phyloP scores from a whole-genome alignment of 2,329 filamentous ascomycete species.

The Fulvia fulva region DNA sequence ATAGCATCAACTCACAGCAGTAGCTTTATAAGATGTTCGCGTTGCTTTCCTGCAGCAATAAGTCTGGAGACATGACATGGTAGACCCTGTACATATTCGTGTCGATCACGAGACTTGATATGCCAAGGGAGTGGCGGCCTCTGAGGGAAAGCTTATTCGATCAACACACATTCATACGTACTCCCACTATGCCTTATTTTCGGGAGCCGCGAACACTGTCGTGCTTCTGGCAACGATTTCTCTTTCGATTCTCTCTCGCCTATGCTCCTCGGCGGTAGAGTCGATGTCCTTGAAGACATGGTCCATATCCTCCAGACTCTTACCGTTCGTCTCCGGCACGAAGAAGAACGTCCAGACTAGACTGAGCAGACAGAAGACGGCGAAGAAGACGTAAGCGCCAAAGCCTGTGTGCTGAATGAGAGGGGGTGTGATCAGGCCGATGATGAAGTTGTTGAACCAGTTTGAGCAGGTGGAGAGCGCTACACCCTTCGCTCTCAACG shows the following conservation, averaged over 20 bases:
- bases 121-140: not conserved
- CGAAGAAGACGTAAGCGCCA: slow-evolving; percentile 60
- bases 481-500: slow-evolving; percentile 61
- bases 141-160: not conserved
- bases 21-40: no score
- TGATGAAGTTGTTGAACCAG: slow-evolving; percentile 62
- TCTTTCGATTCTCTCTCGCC: slow-evolving; percentile 26
- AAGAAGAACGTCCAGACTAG: slow-evolving; percentile 52
- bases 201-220: not conserved
- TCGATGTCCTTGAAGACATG: slow-evolving; percentile 26
- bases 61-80: not conserved
- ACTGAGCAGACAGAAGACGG: slow-evolving; percentile 49
- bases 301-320: slow-evolving; percentile 29
- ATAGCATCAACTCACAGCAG: no score
- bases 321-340: slow-evolving; percentile 56
- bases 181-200: not conserved
- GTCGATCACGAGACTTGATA: not conserved
- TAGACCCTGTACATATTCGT: not conserved
- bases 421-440: slow-evolving; percentile 36
- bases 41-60: not conserved
- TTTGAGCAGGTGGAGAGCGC: slow-evolving; percentile 37
- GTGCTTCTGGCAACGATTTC: slow-evolving; percentile 16
- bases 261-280: slow-evolving; percentile 24
- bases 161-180: not conserved
- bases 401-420: slow-evolving; percentile 50